Conservation (phyloP, 148 eudicot species). For the Talinum fruticosum region DNA sequence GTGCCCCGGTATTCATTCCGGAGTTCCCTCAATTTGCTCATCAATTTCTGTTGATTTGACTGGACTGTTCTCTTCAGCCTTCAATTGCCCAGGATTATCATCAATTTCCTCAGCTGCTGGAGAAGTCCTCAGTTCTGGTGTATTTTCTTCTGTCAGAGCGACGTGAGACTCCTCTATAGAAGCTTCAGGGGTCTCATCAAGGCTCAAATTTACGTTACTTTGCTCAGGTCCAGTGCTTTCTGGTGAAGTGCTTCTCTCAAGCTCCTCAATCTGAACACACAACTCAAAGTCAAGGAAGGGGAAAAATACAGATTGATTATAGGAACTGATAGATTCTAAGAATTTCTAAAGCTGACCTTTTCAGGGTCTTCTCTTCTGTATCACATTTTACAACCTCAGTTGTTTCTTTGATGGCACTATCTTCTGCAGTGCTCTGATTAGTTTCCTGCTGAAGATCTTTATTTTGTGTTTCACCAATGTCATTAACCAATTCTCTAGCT, state of each 20-base stretch:
- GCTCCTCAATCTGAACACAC: not conserved
- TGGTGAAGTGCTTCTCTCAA: not conserved
- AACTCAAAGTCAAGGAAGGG: too few relatives aligned
- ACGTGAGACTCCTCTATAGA: not conserved
- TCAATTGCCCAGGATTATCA: not conserved
- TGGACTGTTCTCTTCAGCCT: not conserved
- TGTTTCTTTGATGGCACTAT: not conserved
- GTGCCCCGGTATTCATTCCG: not conserved
- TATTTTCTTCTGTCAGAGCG: not conserved
- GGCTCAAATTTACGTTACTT: not conserved
- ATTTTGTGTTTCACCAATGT: not conserved
- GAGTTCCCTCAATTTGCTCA: not conserved
- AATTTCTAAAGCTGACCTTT: not conserved
- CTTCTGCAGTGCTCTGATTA: slow-evolving; percentile 10
- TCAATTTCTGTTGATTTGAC: not conserved
- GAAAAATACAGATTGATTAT: not conserved
- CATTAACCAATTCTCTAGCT: not conserved
- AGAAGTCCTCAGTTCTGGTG: not conserved
- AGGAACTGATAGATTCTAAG: not conserved
- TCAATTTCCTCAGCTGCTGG: slow-evolving; percentile 3
- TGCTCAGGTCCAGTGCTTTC: not conserved
- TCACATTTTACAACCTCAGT: not conserved
- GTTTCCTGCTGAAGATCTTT: not conserved
- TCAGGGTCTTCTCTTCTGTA: not conserved
- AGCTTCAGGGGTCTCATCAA: not conserved